Evolutionary conservation across 768 basidiomycete genomes (phyloP).

Genomic region (Nidularia sp.): DNA sequence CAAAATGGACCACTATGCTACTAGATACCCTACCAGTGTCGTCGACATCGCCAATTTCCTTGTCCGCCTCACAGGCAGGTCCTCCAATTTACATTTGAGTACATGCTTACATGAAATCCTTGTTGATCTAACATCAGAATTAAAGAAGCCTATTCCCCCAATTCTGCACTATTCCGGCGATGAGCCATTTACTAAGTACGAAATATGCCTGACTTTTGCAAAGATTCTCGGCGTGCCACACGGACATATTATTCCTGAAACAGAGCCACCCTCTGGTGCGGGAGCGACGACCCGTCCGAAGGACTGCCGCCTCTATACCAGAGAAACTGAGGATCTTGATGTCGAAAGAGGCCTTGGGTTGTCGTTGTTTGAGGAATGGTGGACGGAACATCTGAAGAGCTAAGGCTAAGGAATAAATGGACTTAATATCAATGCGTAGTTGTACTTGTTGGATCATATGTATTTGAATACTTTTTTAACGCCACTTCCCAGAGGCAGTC

Average conservation of each 20-base stretch:
- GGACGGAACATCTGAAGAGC: slow-evolving; percentile 47
- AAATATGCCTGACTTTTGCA: slow-evolving; percentile 81
- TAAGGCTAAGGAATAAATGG: slow-evolving; percentile 2
- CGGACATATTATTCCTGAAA: slow-evolving; percentile 70
- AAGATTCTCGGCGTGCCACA: slow-evolving; percentile 68
- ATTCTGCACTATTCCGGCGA: slow-evolving; percentile 85
- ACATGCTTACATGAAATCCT: too few species aligned
- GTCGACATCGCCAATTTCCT: slow-evolving; percentile 84
- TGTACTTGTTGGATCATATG: not conserved
- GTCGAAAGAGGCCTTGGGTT: slow-evolving; percentile 56
- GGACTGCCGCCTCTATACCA: slow-evolving; percentile 76
- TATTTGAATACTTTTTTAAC: not conserved
- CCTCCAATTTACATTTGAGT: not conserved
- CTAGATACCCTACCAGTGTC: slow-evolving; percentile 89
- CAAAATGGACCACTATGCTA: slow-evolving; percentile 95
- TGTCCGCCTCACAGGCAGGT: slow-evolving; percentile 66
- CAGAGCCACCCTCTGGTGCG: slow-evolving; percentile 55
- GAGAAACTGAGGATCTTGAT: slow-evolving; percentile 67
- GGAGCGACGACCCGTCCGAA: slow-evolving; percentile 74
- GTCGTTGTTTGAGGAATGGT: slow-evolving; percentile 83
- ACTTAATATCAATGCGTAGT: not conserved
- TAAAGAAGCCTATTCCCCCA: slow-evolving; percentile 49
- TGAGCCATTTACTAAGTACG: slow-evolving; percentile 89
- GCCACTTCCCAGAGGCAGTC: too few species aligned
- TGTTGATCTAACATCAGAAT: slow-evolving; percentile 11